Base-by-base conservation (phyloP, 345 rosid species). In the Boechera retrofracta region DNA sequence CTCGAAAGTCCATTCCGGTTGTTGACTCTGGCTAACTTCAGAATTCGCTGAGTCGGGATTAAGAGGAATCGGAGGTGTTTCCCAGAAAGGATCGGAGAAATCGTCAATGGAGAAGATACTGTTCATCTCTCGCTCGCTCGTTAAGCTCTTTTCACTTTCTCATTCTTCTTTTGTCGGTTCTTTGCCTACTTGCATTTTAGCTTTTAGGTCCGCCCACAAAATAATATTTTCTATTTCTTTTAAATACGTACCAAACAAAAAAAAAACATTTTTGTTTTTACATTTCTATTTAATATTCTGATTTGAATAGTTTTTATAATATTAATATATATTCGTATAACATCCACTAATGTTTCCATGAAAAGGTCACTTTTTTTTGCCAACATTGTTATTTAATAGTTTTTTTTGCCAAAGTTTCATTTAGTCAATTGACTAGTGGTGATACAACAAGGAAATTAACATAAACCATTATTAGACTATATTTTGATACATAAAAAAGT, bases 61-160 rank as follows among this genome's bases (percentile, higher is more conserved):
- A 10, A 73, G 78, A 78, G 82, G 69, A 76, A 48, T 48, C 53
- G 88, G 64, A 64, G 72, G 56, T 7, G 83, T 9, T 63, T 74
- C 83, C 89, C 91, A 93, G 71, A 86, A 84, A n/a, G 88, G 73
- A 76, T 88, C 98, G 77, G 88, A 69, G 79, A 89, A 84, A 81
- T 93, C 97, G 69, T 88, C 98, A 31, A 79, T 79, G 3, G 93
- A 81, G 81, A 91, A 91, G 71, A 80, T 72, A 64, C 73, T 60
- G 67, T 84, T 85, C 87, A 83, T 86, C 51, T 18, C 42, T 48
- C 55, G 56, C 83, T 86, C 49, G 31, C 44, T 48, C 36, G 36
- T 67, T 67, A 9, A 39, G 44, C 44, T 39, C 13, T 10, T 45
- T 4, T 67, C 26, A 29, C 79, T 56, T 67, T 75, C 49, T 48